These are phyloP conservation scores for Ceratobasidium theobromae DNA, from an alignment of 1,284 basidiomycete species.

Conservation along the genomic window DNA sequence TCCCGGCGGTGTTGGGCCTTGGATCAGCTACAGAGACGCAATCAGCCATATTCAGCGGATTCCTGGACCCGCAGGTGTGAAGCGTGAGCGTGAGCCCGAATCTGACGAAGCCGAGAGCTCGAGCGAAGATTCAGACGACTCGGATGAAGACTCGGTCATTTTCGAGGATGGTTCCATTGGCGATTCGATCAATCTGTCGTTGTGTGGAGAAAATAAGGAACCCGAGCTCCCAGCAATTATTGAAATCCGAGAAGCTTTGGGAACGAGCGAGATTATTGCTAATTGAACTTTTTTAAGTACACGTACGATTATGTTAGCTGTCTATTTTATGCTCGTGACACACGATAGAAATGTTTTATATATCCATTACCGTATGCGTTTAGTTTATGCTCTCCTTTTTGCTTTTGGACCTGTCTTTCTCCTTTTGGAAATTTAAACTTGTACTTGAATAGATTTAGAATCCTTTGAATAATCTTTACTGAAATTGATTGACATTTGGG, in stretches of 20 bases:
- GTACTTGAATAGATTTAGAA: too few relatives aligned
- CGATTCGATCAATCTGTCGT: conserved; percentile 21
- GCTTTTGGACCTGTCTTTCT: background rate
- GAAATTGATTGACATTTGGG: too few relatives aligned
- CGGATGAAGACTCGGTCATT: conserved; percentile 26
- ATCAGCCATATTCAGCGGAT: too few relatives aligned
- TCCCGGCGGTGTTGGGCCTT: too few relatives aligned
- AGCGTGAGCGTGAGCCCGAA: background rate
- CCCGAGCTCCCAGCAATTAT: background rate
- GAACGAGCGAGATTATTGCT: background rate
- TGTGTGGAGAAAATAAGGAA: background rate
- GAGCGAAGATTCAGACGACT: conserved; percentile 17
- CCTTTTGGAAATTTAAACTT: too few relatives aligned
- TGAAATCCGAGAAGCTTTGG: conserved; percentile 8
- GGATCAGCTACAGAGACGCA: too few relatives aligned
- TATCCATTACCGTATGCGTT: too few relatives aligned
- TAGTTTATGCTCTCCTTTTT: background rate
- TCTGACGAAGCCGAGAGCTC: background rate
- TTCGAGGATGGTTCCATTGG: conserved; percentile 25
- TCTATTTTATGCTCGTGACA: too few relatives aligned
- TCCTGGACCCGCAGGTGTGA: background rate
- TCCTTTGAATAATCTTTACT: too few relatives aligned
- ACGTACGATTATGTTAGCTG: too few relatives aligned
- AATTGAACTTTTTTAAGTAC: background rate
- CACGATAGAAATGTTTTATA: too few relatives aligned